Conservation (phyloP, 805 yeast species). For the Torulaspora franciscae region DNA sequence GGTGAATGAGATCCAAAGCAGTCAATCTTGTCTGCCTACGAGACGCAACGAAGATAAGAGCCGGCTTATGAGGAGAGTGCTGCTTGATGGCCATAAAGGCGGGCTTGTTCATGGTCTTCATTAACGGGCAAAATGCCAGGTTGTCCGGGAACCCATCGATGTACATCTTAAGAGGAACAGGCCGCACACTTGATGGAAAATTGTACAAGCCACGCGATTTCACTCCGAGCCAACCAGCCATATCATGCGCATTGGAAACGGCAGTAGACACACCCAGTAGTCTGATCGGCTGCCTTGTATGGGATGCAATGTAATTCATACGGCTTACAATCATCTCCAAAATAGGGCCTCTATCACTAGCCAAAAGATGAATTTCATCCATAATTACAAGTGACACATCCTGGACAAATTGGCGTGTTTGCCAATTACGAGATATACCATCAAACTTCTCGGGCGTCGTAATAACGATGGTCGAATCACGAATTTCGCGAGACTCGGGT, state of each 20-base stretch:
- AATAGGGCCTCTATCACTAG: slow-evolving; percentile 97
- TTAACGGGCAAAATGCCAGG: slow-evolving; percentile 70
- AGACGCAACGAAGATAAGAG: slow-evolving; percentile 93
- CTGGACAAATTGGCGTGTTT: slow-evolving; percentile 77
- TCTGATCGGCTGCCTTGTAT: slow-evolving; percentile 82
- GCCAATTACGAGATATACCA: slow-evolving; percentile 89
- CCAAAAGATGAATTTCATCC: slow-evolving; percentile 94
- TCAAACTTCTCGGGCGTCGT: slow-evolving; percentile 98
- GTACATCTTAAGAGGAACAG: slow-evolving; percentile 88
- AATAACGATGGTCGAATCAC: slow-evolving; percentile 79
- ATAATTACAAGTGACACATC: slow-evolving; percentile 83
- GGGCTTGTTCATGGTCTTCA: slow-evolving; percentile 65
- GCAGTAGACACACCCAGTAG: slow-evolving; percentile 93
- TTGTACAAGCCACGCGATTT: slow-evolving; percentile 87
- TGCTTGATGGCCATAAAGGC: slow-evolving; percentile 89
- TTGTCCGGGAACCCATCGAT: slow-evolving; percentile 81
- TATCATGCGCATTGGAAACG: slow-evolving; percentile 84
- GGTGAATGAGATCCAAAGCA: slow-evolving; percentile 64
- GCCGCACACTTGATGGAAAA: slow-evolving; percentile 89
- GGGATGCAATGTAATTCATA: slow-evolving; percentile 51
- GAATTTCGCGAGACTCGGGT: slow-evolving; percentile 72
- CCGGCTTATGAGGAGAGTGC: slow-evolving; percentile 89
- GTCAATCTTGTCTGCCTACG: slow-evolving; percentile 89
- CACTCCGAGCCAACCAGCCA: slow-evolving; percentile 90
- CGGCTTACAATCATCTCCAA: slow-evolving; percentile 93